Percentiles rank a stretch among this genome's conserved stretches.
These are phyloP conservation scores for Lachancea waltii DNA, from an alignment of 805 yeast species.

Conservation along the genomic window DNA sequence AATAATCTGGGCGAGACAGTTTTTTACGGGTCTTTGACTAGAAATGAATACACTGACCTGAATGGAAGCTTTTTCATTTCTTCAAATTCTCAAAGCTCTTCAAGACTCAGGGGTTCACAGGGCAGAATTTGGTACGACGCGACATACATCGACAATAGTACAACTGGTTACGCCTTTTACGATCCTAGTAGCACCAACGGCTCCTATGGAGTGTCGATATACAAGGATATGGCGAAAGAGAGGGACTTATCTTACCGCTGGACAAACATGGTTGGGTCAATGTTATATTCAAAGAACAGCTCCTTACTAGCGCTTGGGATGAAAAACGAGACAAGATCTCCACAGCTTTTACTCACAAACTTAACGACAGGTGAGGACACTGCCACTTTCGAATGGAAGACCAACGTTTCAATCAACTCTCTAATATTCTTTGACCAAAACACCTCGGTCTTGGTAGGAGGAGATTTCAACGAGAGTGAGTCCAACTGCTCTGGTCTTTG, in stretches of 20 bases:
- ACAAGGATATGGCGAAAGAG: conserved; percentile 1
- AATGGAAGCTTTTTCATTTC: conserved; percentile 17
- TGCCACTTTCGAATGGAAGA: conserved; percentile 32
- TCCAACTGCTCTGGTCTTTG: conserved; percentile 59
- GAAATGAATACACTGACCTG: conserved; percentile 15
- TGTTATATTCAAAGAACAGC: conserved; percentile 24
- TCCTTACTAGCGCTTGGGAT: conserved; percentile 32
- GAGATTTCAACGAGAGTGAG: conserved; percentile 58
- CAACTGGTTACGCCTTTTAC: conserved; percentile 55
- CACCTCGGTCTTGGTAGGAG: conserved; percentile 52
- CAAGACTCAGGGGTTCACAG: conserved; percentile 5
- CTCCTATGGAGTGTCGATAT: conserved; percentile 9
- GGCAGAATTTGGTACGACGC: conserved; percentile 9
- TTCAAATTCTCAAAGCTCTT: conserved; percentile 16
- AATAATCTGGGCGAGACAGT: conserved; percentile 30
- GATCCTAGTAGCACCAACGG: conserved; percentile 33
- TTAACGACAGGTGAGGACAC: conserved; percentile 43
- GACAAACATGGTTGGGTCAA: conserved; percentile 17
- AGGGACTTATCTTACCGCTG: conserved; percentile 13
- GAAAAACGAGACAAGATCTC: conserved; percentile 4
- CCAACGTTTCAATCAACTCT: conserved; percentile 36
- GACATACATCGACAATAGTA: conserved; percentile 38
- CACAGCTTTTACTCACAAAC: conserved; percentile 24
- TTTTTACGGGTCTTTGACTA: conserved; percentile 28
- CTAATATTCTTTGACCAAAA: conserved; percentile 38